Evolutionary conservation across 106 monocot genomes (phyloP), one percentile per base, ranked within the genome.

Genomic region (Alisma plantagoaquatica): DNA sequence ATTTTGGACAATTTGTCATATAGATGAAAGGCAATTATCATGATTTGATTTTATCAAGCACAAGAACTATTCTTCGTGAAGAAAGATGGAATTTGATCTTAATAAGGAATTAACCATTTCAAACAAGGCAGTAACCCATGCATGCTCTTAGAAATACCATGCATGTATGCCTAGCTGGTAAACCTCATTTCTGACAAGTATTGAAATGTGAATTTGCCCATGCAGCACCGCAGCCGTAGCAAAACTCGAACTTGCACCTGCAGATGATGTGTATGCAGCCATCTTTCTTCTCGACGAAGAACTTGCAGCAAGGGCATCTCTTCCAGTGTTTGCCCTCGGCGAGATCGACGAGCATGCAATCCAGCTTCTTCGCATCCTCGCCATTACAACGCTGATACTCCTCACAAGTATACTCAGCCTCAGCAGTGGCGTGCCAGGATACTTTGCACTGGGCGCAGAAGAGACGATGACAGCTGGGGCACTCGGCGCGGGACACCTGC

Each of bases 381-480:
- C 8, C 10, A 3, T n/a, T 17, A 14, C 10, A n/a, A 0, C 8
- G 3, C 0, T 31, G 29, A 19, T n/a, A 31, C 11, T 54, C 29
- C 35, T 14, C 35, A 38, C 35, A 38, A n/a, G n/a, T n/a, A n/a
- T n/a, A n/a, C 17, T 51, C 51, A 1, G 26, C 24, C 12, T 20
- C 12, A 10, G 32, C 12, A 2, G 17, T 31, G 0, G 54, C 28
- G 20, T 54, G 54, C 54, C 54, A 54, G 3, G 54, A 31, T 3
- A 54, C 54, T 3, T 29, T 3, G 2, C 54, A 54, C n/a, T 38
- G 6, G 35, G 35, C 27, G n/a, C 54, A 54, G 19, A 54, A 54
- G n/a, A 54, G 28, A 3, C 54, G 12, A 6, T 17, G 29, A 31
- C 54, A 54, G n/a, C 26, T 16, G 0, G 30, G 29, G 54, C 54